Conservation (phyloP, 768 basidiomycete species). For the Pleurotus sapidus region DNA sequence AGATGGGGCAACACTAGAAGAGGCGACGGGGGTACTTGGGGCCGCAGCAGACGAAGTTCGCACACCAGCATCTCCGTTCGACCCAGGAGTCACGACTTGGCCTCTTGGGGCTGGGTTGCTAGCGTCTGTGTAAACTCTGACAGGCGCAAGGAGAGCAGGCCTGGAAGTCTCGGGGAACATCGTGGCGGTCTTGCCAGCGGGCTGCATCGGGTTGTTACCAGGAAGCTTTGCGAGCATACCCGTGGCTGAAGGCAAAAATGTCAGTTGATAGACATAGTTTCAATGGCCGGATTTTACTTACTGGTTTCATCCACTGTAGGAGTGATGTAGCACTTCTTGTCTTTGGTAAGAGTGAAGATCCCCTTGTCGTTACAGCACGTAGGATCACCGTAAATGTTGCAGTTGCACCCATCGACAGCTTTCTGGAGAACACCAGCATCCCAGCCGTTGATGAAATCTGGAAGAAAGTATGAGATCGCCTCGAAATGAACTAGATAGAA, state of each 20-base stretch:
- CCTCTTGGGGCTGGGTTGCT: slow-evolving; percentile 32
- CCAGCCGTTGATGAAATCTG: slow-evolving; percentile 64
- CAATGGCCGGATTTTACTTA: slow-evolving; percentile 18
- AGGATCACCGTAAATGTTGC: slow-evolving; percentile 41
- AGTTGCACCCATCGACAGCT: slow-evolving; percentile 53
- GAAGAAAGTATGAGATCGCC: neutral
- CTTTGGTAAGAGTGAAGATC: slow-evolving; percentile 40
- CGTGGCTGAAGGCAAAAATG: slow-evolving; percentile 28
- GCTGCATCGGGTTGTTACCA: slow-evolving; percentile 52
- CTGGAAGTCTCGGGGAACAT: slow-evolving; percentile 29
- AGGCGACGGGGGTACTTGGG: neutral
- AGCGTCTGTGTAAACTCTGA: slow-evolving; percentile 44
- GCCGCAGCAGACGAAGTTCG: slow-evolving; percentile 3
- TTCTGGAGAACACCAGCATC: slow-evolving; percentile 48
- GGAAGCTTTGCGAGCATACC: slow-evolving; percentile 46
- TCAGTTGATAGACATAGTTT: neutral
- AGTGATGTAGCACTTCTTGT: slow-evolving; percentile 42
- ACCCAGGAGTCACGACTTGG: slow-evolving; percentile 18
- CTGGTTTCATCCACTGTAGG: slow-evolving; percentile 44
- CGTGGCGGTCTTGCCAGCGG: slow-evolving; percentile 29
- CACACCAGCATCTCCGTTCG: neutral
- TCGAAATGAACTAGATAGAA: neutral
- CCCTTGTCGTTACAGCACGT: slow-evolving; percentile 44
- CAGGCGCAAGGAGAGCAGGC: slow-evolving; percentile 38
- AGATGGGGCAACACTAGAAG: neutral